A percentile compares a stretch with the other conserved stretches of the same genome.
Conservation (phyloP, 305 asterid genomes). For the Fraxinus dipetala region DNA sequence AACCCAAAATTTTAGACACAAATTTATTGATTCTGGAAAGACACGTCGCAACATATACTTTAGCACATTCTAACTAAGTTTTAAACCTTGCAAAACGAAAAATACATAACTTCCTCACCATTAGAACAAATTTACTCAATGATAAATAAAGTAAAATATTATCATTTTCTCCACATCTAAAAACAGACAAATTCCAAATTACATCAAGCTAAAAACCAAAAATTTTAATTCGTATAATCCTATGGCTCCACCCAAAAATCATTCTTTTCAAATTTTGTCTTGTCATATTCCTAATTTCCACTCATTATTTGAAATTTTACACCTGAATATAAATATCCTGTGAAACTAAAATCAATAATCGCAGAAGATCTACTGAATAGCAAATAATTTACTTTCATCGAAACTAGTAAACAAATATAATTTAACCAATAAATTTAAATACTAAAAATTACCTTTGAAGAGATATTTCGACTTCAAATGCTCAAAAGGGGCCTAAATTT, state of each 20-base stretch:
- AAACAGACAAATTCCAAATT: background rate
- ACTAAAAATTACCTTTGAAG: conserved; percentile 14
- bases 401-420: background rate
- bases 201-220: background rate
- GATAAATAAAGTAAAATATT: background rate
- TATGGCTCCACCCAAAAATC: background rate
- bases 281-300: background rate
- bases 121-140: background rate
- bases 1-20: background rate
- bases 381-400: background rate
- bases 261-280: background rate
- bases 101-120: background rate
- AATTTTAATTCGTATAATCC: background rate
- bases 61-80: background rate
- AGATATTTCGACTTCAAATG: conserved; percentile 19
- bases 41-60: background rate
- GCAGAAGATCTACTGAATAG: background rate
- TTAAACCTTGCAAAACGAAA: background rate
- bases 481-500: conserved; percentile 3
- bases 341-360: conserved; percentile 6
- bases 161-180: background rate
- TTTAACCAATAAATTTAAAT: conserved; percentile 6
- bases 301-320: background rate
- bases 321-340: background rate
- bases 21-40: background rate